Evolutionary conservation across 2,329 filamentous ascomycete species (phyloP), one percentile per base, ranked within the genome.

Genomic region (Paraphoma chrysanthemicola): DNA sequence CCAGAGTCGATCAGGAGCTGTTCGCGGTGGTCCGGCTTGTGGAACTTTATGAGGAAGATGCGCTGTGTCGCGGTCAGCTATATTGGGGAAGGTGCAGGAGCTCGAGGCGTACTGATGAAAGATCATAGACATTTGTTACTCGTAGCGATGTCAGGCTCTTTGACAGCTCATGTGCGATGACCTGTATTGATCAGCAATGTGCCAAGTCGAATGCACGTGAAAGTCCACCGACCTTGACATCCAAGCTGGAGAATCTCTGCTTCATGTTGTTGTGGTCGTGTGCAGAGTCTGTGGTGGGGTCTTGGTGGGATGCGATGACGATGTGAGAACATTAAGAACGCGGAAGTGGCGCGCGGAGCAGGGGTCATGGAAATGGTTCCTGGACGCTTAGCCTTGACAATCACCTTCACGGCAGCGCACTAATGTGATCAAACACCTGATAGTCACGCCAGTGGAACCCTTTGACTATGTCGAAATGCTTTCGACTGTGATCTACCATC

Each of bases 21-120:
- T 74, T 95, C 90, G 77, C 93, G 93, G 65, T 89, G 86, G 71
- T 94, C 89, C 43, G 94, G 92, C 76, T 95, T 96, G 53, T 93
- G 88, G 73, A 99, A 95, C 75, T 97, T 98, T 77, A 99, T 86
- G 28, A 98, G 88, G 72, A 98, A 92, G 72, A 98, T 97, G 73
- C 94, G 93, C 81, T 85, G 54, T 42, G 29, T 28, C n/a, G 43
- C 42, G 6, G 59, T 68, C 14, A 67, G 57, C 9, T 11, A 30
- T n/a, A 47, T 1, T 8, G 6, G 9, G 31, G 1, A 38, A 10
- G 18, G 11, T 7, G 33, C 30, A 12, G 10, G 42, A 51, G 41
- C 30, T 42, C 30, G 46, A 18, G 38, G 59, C 79, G 33, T 79
- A 86, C 84, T 63, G 93, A 93, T 60, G 92, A 96, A 57, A 99